Conservation (phyloP, 306 rosid species). For the Luffa aegyptiaca region DNA sequence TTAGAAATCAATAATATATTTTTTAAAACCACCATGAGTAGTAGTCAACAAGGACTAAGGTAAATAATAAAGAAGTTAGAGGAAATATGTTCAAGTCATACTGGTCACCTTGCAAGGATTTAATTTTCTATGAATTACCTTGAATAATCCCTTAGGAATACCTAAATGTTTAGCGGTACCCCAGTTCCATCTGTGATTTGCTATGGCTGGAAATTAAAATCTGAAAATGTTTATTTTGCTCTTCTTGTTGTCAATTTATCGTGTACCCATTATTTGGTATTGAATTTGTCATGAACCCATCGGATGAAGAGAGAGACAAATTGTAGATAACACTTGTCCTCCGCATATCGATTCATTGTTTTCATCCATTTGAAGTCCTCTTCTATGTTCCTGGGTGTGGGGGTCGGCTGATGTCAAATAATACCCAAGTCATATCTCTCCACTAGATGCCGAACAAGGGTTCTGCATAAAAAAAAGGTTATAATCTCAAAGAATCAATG, state of each 20-base stretch:
- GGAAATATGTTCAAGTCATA: not conserved
- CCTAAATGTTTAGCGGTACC: not conserved
- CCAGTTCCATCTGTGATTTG: not conserved
- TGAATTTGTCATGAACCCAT: constrained; percentile 1
- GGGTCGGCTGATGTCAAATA: not conserved
- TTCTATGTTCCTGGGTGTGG: not conserved
- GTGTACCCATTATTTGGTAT: not conserved
- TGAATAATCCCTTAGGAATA: not conserved
- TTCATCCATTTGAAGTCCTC: not conserved
- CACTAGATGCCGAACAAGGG: not conserved
- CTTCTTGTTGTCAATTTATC: not conserved
- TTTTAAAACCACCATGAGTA: not conserved
- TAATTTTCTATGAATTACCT: not conserved
- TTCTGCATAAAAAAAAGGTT: not conserved
- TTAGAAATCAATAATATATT: not conserved
- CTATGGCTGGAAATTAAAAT: not conserved
- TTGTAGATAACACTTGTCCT: not conserved
- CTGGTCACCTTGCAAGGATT: not conserved
- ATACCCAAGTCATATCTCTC: not conserved
- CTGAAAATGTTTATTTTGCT: not conserved
- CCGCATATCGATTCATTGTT: not conserved
- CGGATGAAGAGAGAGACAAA: constrained; percentile 39
- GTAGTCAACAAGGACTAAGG: no score
- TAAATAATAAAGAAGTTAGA: not conserved
- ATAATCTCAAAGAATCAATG: not conserved